These are phyloP conservation scores for Melaleuca quinquenervia DNA, from an alignment of 345 rosid genomes.

Conservation along the genomic window DNA sequence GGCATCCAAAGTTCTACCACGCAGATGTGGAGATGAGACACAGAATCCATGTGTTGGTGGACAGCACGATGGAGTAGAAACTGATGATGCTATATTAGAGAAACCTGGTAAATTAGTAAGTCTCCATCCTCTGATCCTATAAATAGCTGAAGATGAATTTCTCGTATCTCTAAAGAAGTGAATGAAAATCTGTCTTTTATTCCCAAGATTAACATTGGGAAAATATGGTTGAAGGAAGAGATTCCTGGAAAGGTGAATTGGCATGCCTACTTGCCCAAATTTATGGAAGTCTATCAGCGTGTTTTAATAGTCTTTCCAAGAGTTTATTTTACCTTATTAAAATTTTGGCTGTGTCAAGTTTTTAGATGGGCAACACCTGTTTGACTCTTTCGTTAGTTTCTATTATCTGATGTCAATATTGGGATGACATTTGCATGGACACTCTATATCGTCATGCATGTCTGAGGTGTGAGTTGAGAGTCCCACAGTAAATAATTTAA, in stretches of 20 bases:
- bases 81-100: slow-evolving; percentile 21
- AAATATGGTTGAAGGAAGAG: neutral
- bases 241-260: neutral
- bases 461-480: neutral
- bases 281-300: neutral
- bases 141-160: neutral
- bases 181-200: neutral
- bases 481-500: neutral
- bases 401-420: neutral
- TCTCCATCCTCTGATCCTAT: neutral
- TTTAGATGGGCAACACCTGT: neutral
- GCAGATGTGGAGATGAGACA: slow-evolving; percentile 28
- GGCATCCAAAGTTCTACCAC: slow-evolving; percentile 45
- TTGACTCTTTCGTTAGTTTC: neutral
- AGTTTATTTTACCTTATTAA: neutral
- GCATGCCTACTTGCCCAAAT: neutral
- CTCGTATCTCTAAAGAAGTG: neutral
- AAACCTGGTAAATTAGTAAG: slow-evolving; percentile 45
- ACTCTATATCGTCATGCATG: neutral
- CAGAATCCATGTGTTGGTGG: slow-evolving; percentile 11
- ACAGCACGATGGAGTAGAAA: slow-evolving; percentile 19
- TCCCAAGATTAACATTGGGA: neutral
- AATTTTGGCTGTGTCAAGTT: neutral
- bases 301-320: neutral
- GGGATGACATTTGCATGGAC: neutral